Percentiles rank a stretch among this genome's conserved stretches.
Evolutionary conservation across 208 protist species (phyloP).

Genomic region (Porcisia deanei): DNA sequence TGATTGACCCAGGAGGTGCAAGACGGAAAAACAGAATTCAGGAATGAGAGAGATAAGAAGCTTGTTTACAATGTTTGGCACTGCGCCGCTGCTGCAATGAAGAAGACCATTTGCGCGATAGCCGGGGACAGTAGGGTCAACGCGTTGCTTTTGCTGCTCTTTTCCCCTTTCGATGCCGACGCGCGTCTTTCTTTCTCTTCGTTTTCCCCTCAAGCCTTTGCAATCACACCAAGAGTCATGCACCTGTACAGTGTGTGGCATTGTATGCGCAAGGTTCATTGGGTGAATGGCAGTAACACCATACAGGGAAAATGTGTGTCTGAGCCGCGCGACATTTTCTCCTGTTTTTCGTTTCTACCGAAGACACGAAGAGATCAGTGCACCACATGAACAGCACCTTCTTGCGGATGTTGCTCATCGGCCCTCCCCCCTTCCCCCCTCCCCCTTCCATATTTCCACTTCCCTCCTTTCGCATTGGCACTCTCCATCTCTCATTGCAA

Average conservation of each 20-base stretch:
- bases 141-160: background rate
- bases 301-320: background rate
- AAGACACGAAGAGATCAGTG: background rate
- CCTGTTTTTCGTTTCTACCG: too few relatives aligned
- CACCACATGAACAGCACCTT: background rate
- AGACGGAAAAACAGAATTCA: background rate
- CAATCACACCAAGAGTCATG: background rate
- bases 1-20: background rate
- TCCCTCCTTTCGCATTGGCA: background rate
- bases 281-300: too few relatives aligned
- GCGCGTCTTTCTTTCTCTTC: background rate
- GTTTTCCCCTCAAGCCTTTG: background rate
- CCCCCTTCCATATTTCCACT: background rate
- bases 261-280: too few relatives aligned
- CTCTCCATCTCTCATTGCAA: background rate
- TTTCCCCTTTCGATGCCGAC: background rate
- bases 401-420: background rate
- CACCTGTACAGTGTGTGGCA: background rate
- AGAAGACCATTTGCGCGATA: background rate
- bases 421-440: background rate
- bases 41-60: background rate
- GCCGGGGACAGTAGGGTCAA: background rate
- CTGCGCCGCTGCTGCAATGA: background rate
- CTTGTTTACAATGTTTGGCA: background rate
- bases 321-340: too few relatives aligned